A percentile compares a stretch with the other conserved stretches of the same genome.
Conservation (phyloP, 768 basidiomycete species). For the Hericium erinaceus region DNA sequence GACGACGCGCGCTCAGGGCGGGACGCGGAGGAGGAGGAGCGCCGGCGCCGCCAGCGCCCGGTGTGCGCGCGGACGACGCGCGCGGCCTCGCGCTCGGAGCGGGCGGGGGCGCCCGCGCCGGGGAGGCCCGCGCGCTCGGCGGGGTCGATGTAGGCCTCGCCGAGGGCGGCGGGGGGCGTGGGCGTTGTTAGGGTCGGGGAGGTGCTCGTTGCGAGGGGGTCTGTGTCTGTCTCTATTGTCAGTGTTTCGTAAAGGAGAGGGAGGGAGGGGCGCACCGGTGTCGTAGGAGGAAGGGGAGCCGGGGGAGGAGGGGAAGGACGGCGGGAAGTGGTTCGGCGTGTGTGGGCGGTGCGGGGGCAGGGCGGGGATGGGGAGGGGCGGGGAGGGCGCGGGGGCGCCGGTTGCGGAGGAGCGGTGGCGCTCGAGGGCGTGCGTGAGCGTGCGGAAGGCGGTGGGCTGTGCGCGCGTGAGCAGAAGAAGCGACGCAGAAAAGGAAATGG, state of each 20-base stretch:
- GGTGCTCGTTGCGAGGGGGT: not conserved
- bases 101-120: slow-evolving; percentile 25
- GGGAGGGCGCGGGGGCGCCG: slow-evolving; percentile 9
- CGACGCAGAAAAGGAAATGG: slow-evolving; percentile 4
- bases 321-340: slow-evolving; percentile 4
- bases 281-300: not conserved
- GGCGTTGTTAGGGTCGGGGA: not conserved
- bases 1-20: too few species aligned
- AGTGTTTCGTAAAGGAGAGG: not conserved
- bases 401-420: slow-evolving; percentile 29
- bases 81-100: slow-evolving; percentile 25
- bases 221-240: not conserved
- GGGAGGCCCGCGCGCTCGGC: slow-evolving; percentile 60
- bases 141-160: slow-evolving; percentile 49
- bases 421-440: slow-evolving; percentile 42
- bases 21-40: too few species aligned
- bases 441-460: slow-evolving; percentile 41
- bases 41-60: slow-evolving; percentile 12
- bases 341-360: slow-evolving; percentile 7
- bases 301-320: slow-evolving; percentile 9
- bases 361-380: slow-evolving; percentile 12
- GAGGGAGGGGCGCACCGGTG: slow-evolving; percentile 25
- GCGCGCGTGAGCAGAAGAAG: slow-evolving; percentile 4
- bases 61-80: slow-evolving; percentile 35
- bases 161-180: slow-evolving; percentile 11